Percentiles rank a stretch among this genome's conserved stretches.
These are phyloP conservation scores for Aulographum hederae DNA, from an alignment of 2,329 filamentous ascomycete genomes.

Conservation along the genomic window DNA sequence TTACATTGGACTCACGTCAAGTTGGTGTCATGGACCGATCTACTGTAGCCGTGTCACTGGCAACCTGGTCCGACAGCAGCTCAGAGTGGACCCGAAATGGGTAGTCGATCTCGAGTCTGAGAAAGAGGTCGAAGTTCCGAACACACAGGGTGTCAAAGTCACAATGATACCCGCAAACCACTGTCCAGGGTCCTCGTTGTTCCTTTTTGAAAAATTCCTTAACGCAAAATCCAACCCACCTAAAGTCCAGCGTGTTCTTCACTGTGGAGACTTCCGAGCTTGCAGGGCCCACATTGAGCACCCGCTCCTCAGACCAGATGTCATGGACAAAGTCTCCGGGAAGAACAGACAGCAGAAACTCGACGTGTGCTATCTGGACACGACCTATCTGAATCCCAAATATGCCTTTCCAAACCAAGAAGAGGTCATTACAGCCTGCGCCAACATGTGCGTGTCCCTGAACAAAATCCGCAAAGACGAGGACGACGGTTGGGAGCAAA, in stretches of 20 bases:
- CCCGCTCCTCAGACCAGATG: slow-evolving; percentile 60
- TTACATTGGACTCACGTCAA: slow-evolving; percentile 76
- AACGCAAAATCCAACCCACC: slow-evolving; percentile 36
- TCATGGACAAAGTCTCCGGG: slow-evolving; percentile 50
- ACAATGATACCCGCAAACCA: slow-evolving; percentile 96
- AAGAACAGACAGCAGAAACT: slow-evolving; percentile 68
- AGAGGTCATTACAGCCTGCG: slow-evolving; percentile 73
- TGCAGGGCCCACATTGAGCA: slow-evolving; percentile 72
- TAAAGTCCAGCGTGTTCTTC: slow-evolving; percentile 61
- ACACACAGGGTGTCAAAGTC: slow-evolving; percentile 65
- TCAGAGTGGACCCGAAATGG: slow-evolving; percentile 72
- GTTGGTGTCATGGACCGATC: slow-evolving; percentile 84
- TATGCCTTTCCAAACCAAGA: slow-evolving; percentile 86
- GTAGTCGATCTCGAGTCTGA: slow-evolving; percentile 79
- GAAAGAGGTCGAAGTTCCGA: slow-evolving; percentile 56
- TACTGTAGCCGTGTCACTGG: slow-evolving; percentile 90
- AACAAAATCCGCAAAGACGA: slow-evolving; percentile 45
- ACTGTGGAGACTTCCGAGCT: slow-evolving; percentile 91
- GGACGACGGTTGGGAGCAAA: slow-evolving; percentile 35
- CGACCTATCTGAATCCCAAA: slow-evolving; percentile 87
- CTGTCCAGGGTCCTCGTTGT: slow-evolving; percentile 86
- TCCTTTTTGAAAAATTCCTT: slow-evolving; percentile 69
- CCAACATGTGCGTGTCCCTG: slow-evolving; percentile 67
- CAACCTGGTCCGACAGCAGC: slow-evolving; percentile 71
- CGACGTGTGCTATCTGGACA: slow-evolving; percentile 92